These are phyloP conservation scores for Cerrena zonata DNA, from an alignment of 1,284 basidiomycete species.

Conservation along the genomic window DNA sequence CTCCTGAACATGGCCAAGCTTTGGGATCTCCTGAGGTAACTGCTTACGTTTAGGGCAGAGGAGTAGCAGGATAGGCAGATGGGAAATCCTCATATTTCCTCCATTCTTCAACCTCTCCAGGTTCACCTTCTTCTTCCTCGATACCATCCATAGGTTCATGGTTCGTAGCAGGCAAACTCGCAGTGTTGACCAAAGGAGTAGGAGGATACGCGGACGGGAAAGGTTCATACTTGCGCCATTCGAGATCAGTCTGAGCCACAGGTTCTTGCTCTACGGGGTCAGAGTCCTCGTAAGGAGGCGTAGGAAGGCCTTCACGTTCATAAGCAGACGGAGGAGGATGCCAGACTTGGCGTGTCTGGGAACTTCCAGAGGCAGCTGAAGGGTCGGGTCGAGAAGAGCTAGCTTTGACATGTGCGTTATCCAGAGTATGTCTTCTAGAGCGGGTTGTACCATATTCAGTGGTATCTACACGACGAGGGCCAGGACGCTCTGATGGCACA, in stretches of 20 bases:
- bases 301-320: constrained; percentile 17
- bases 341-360: constrained; percentile 32
- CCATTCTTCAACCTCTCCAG: constrained; percentile 31
- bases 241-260: constrained; percentile 11
- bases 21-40: neutral
- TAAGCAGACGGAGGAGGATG: constrained; percentile 33
- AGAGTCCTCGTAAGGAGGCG: constrained; percentile 19
- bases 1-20: constrained; percentile 1
- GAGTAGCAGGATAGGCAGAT: constrained; percentile 46
- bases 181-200: constrained; percentile 22
- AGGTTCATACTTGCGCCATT: constrained; percentile 45
- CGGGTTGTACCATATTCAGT: constrained; percentile 11
- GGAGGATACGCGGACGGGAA: constrained; percentile 45
- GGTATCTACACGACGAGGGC: constrained; percentile 1
- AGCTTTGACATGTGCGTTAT: constrained; percentile 9
- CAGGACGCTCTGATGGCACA: neutral
- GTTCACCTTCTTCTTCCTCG: constrained; percentile 11
- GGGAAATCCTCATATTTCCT: constrained; percentile 40
- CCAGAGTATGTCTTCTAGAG: constrained; percentile 8
- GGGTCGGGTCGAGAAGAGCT: neutral
- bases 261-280: neutral
- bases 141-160: neutral
- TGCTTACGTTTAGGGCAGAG: constrained; percentile 23
- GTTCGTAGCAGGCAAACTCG: constrained; percentile 17
- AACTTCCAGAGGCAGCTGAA: neutral